These are phyloP conservation scores for Coemansia sp. DNA, from an alignment of 192 early-diverging fungal species.

Conservation along the genomic window DNA sequence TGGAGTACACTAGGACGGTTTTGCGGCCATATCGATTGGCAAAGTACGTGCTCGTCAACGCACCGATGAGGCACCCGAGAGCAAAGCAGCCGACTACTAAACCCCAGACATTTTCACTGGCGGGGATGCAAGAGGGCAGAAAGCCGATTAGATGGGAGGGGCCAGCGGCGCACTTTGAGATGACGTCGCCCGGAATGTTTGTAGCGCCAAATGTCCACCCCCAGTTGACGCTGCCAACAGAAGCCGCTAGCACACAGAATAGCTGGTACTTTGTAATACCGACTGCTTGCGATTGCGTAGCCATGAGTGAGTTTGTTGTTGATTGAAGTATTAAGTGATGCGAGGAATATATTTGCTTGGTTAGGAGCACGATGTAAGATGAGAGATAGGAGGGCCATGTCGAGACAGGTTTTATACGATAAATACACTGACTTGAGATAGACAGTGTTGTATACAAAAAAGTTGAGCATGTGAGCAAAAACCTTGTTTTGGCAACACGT, in stretches of 20 bases:
- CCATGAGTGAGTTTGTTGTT: neutral
- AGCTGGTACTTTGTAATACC: conserved; percentile 56
- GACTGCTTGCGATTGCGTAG: conserved; percentile 20
- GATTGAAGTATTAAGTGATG: neutral
- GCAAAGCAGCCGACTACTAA: conserved; percentile 58
- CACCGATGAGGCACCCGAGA: conserved; percentile 67
- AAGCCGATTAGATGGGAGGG: conserved; percentile 22
- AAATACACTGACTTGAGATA: neutral
- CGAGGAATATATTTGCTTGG: neutral
- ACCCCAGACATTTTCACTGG: conserved; percentile 51
- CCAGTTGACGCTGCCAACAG: conserved; percentile 45
- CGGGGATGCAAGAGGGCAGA: conserved; percentile 36
- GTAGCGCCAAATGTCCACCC: conserved; percentile 57
- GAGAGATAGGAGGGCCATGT: neutral
- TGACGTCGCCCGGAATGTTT: conserved; percentile 60
- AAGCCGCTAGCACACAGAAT: conserved; percentile 42
- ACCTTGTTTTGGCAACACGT: conserved; percentile 5
- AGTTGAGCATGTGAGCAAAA: neutral
- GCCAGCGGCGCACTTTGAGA: conserved; percentile 45
- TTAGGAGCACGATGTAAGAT: no score
- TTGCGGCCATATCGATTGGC: conserved; percentile 64
- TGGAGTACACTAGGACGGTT: conserved; percentile 64
- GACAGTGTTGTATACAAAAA: neutral
- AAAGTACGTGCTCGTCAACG: conserved; percentile 57
- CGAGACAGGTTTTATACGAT: neutral